These are phyloP conservation scores for Fomitopsis schrenkii DNA, from an alignment of 1,284 basidiomycete genomes.

Conservation along the genomic window DNA sequence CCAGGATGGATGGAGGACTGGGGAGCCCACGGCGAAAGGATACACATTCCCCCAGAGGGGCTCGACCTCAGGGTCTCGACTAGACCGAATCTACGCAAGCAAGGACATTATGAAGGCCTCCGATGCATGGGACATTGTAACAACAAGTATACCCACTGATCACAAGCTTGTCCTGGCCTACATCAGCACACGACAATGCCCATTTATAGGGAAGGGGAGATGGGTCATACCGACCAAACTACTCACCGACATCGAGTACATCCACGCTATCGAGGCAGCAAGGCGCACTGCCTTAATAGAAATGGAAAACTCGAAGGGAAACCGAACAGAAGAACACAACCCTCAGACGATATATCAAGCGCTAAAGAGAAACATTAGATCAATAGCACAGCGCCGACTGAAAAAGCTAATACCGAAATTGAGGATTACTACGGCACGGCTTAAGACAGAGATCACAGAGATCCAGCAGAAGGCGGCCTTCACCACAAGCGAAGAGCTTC, in stretches of 20 bases:
- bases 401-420: too few species aligned
- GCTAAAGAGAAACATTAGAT: too few species aligned
- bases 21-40: background rate
- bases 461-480: too few species aligned
- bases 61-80: background rate
- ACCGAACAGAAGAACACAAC: too few species aligned
- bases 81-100: background rate
- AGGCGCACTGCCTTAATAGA: too few species aligned
- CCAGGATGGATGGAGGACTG: background rate
- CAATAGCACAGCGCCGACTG: too few species aligned
- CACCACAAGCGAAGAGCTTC: too few species aligned
- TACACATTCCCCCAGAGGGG: background rate
- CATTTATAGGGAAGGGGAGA: constrained; percentile 5
- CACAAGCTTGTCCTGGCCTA: background rate
- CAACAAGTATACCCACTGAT: background rate
- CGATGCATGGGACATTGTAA: background rate
- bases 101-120: background rate
- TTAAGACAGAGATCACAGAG: too few species aligned
- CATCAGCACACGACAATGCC: background rate
- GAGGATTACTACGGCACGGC: too few species aligned
- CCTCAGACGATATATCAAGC: too few species aligned
- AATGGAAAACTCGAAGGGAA: too few species aligned
- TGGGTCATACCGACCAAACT: background rate
- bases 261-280: too few species aligned
- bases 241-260: background rate